Conservation (phyloP, 2,329 filamentous ascomycete genomes). For the Calonectria pauciramosa region DNA sequence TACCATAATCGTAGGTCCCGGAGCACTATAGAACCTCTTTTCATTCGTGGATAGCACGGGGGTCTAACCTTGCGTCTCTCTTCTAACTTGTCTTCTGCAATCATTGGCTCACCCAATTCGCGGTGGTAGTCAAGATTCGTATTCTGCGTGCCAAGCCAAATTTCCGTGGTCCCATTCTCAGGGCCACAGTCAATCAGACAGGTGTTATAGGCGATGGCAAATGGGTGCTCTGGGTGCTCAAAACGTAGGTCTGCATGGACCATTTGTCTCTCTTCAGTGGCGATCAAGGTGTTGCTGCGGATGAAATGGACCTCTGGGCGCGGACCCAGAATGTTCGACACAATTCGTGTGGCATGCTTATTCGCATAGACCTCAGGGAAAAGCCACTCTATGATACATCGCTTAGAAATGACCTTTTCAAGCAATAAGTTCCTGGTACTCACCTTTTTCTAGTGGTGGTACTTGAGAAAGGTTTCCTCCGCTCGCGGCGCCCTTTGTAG, state of each 20-base stretch:
- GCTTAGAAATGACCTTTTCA: no score
- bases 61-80: constrained; percentile 7
- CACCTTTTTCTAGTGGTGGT: not conserved
- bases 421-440: not conserved
- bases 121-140: constrained; percentile 18
- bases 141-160: constrained; percentile 21
- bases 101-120: constrained; percentile 17
- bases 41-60: not conserved
- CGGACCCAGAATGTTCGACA: constrained; percentile 1
- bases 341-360: not conserved
- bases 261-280: not conserved
- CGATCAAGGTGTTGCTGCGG: not conserved
- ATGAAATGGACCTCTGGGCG: not conserved
- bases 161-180: constrained; percentile 14
- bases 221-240: not conserved
- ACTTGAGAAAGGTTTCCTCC: constrained; percentile 1
- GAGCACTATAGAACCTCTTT: not conserved
- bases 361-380: not conserved
- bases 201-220: constrained; percentile 1
- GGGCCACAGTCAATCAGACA: constrained; percentile 17
- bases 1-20: not conserved
- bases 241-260: not conserved
- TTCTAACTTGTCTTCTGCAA: constrained; percentile 15
- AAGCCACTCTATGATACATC: not conserved
- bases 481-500: not conserved